phyloP scores from a whole-genome alignment of 805 yeast genomes.

The Suhomyces tanzawaensis region DNA sequence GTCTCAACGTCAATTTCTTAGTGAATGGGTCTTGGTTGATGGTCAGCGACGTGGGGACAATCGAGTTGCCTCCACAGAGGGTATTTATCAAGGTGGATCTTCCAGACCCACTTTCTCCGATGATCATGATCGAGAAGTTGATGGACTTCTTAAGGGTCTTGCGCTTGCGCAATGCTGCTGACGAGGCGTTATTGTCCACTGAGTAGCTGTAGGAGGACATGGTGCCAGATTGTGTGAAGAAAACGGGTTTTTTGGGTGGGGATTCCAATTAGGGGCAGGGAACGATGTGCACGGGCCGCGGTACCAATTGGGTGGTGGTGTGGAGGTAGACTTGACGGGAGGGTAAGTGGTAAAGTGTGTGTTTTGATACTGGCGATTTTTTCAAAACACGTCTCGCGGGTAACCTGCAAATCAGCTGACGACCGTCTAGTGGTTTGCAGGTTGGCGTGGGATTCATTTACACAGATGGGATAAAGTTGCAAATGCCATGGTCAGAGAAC shows the following conservation, averaged over 20 bases:
- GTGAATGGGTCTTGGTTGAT: slow-evolving; percentile 52
- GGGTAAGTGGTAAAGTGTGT: too few relatives aligned
- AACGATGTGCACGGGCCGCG: too few relatives aligned
- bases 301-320: too few relatives aligned
- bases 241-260: too few relatives aligned
- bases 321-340: too few relatives aligned
- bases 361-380: slow-evolving; percentile 4
- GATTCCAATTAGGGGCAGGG: too few relatives aligned
- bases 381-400: slow-evolving; percentile 7
- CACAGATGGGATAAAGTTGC: too few relatives aligned
- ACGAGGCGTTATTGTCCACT: slow-evolving; percentile 26
- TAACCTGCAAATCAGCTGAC: slow-evolving; percentile 2
- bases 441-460: too few relatives aligned
- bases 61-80: slow-evolving; percentile 77
- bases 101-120: slow-evolving; percentile 86
- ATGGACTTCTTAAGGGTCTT: slow-evolving; percentile 80
- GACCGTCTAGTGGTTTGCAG: too few relatives aligned
- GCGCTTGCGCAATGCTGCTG: slow-evolving; percentile 54
- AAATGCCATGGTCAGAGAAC: too few relatives aligned
- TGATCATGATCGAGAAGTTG: slow-evolving; percentile 81
- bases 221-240: background rate
- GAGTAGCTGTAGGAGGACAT: slow-evolving; percentile 15
- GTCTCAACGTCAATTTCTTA: slow-evolving; percentile 59
- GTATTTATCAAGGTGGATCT: slow-evolving; percentile 92
- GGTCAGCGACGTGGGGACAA: slow-evolving; percentile 70